Evolutionary conservation across 257 asterid species (phyloP), one percentile per base, ranked within the genome.

Genomic region (Anisodus tanguticus): DNA sequence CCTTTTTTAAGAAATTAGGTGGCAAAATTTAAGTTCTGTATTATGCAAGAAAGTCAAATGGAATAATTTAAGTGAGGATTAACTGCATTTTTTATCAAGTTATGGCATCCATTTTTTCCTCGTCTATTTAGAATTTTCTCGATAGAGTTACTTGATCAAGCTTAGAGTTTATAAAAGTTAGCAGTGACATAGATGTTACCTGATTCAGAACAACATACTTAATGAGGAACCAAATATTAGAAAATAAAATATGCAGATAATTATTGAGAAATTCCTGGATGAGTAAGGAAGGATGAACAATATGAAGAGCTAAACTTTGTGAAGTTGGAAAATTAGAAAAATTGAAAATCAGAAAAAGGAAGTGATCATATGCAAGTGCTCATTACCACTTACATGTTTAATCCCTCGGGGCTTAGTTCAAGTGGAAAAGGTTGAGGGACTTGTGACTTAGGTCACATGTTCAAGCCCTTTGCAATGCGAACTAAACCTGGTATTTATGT

Each of bases 271-370:
- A 41, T 69, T 41, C 35, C 55, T 41, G 78, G 55, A 41, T 41
- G 78, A 17, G 31, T 16, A 41, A 51, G 78, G 31, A 69, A 69
- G 78, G 55, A 41, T 69, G 78, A 41, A 69, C 39, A 69, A 69
- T 41, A 13, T 41, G 16, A 69, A 41, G 31, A 16, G 54, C 55
- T 17, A 67, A 16, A 41, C 55, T 16, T 41, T 41, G 78, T 41
- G 55, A 39, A 69, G 35, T 69, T 39, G 77, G 31, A 39, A 69
- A 69, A 69, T 31, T 5, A 43, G 76, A 67, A 37, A 67, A 67
- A 35, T 69, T 69, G 31, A 39, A 41, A 41, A 39, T 69, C 54
- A 41, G 78, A 69, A 41, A 69, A 41, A 69, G 15, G 55, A 41
- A 69, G 78, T 69, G 54, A 16, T 41, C 78, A 8, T 39, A 69